Evolutionary conservation across 179 eudicot species (phyloP).

Genomic region (Camellia oleifera): DNA sequence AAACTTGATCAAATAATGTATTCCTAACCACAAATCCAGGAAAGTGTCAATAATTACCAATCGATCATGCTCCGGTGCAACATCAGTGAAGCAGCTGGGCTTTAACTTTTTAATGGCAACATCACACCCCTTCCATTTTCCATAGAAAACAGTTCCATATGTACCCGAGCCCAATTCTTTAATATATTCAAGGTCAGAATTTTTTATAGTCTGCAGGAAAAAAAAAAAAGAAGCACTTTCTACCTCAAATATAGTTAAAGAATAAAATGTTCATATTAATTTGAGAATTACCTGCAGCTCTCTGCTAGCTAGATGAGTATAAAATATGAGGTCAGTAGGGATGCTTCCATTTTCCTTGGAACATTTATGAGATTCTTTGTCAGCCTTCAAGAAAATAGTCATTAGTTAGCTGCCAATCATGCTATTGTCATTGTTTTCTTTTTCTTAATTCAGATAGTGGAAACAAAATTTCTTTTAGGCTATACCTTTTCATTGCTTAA

Average conservation of each 20-base stretch:
- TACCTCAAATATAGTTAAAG: not conserved
- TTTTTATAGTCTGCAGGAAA: constrained; percentile 22
- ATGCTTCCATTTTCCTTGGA: constrained; percentile 14
- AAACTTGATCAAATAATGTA: not conserved
- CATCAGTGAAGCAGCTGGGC: constrained; percentile 27
- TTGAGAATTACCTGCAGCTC: constrained; percentile 23
- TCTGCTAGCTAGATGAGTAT: constrained; percentile 13
- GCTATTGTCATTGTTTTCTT: not conserved
- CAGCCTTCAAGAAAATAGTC: constrained; percentile 16
- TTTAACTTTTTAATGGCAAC: constrained; percentile 38
- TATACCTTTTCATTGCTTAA: constrained; percentile 17
- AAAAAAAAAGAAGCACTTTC: not conserved
- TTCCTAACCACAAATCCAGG: not conserved
- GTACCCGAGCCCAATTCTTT: constrained; percentile 37
- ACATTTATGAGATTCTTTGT: not conserved
- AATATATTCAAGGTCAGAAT: constrained; percentile 28
- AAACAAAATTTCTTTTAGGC: not conserved
- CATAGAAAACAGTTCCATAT: constrained; percentile 34
- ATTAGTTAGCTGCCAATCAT: not conserved
- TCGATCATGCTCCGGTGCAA: constrained; percentile 22
- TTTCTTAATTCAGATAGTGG: not conserved
- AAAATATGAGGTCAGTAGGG: constrained; percentile 11
- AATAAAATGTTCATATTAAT: not conserved
- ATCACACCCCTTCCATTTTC: constrained; percentile 39
- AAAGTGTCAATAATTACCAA: constrained; percentile 19